phyloP scores from a whole-genome alignment of 306 rosid species.

The Casuarina equisetifolia region DNA sequence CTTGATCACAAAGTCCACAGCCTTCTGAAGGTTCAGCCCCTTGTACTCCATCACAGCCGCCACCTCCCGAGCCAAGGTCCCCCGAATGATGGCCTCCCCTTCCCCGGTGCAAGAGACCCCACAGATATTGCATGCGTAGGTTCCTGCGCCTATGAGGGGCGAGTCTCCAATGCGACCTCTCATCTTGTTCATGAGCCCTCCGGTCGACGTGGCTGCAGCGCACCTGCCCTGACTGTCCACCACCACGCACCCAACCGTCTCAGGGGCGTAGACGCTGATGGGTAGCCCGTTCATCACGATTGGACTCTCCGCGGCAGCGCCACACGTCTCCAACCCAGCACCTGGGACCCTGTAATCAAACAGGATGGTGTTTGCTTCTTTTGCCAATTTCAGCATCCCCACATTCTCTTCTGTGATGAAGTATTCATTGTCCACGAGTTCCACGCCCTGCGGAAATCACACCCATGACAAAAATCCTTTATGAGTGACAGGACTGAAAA shows the following conservation, averaged over 20 bases:
- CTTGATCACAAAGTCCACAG: conserved; percentile 73
- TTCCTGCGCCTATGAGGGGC: conserved; percentile 81
- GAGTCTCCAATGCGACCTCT: conserved; percentile 86
- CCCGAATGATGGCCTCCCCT: conserved; percentile 94
- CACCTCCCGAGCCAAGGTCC: conserved; percentile 88
- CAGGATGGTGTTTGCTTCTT: conserved; percentile 85
- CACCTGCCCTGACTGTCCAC: conserved; percentile 72
- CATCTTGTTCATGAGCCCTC: conserved; percentile 88
- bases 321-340: conserved; percentile 49
- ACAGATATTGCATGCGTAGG: conserved; percentile 79
- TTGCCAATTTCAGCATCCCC: conserved; percentile 83
- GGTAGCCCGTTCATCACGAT: conserved; percentile 83
- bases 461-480: background rate
- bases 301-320: conserved; percentile 54
- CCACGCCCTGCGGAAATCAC: conserved; percentile 56
- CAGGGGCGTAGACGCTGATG: conserved; percentile 78
- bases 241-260: conserved; percentile 95
- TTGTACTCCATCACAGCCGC: conserved; percentile 96
- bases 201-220: conserved; percentile 89
- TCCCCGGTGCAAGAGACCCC: conserved; percentile 96
- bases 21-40: conserved; percentile 68
- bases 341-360: conserved; percentile 76
- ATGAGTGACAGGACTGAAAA: too few relatives aligned
- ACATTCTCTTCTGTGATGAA: conserved; percentile 84
- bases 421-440: conserved; percentile 66